These are phyloP conservation scores for Pseudodiploospora longispora DNA, from an alignment of 2,329 filamentous ascomycete genomes.

Conservation along the genomic window DNA sequence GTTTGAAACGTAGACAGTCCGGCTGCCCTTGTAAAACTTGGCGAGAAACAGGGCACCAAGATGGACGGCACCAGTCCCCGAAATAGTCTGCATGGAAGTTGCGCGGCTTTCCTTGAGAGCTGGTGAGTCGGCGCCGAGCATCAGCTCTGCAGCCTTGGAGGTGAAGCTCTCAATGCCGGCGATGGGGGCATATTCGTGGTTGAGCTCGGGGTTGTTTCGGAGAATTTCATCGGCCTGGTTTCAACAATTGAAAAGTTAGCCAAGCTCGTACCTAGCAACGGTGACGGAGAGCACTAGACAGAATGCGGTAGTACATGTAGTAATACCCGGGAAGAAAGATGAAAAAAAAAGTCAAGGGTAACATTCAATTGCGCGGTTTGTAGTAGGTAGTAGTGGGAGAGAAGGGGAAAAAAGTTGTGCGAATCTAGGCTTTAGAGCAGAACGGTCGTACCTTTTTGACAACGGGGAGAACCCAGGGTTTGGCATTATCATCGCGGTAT, in stretches of 20 bases:
- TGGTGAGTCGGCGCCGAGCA: slow-evolving; percentile 71
- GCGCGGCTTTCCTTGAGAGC: slow-evolving; percentile 78
- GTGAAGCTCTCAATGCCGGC: slow-evolving; percentile 82
- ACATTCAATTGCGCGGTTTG: too few relatives aligned
- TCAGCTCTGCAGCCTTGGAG: slow-evolving; percentile 80
- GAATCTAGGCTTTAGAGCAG: too few relatives aligned
- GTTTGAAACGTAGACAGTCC: slow-evolving; percentile 80
- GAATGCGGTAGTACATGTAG: too few relatives aligned
- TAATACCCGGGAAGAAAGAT: too few relatives aligned
- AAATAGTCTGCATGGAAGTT: slow-evolving; percentile 86
- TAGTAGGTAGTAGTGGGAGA: too few relatives aligned
- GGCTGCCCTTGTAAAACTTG: slow-evolving; percentile 75
- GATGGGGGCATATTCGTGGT: slow-evolving; percentile 98
- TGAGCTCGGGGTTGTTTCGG: slow-evolving; percentile 78
- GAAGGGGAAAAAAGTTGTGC: too few relatives aligned
- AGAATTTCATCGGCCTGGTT: slow-evolving; percentile 80
- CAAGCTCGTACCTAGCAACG: too few relatives aligned
- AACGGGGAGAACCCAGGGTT: slow-evolving; percentile 94
- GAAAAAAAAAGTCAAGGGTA: too few relatives aligned
- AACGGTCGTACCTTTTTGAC: slow-evolving; percentile 71
- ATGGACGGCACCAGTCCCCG: slow-evolving; percentile 91
- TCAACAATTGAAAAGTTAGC: too few relatives aligned
- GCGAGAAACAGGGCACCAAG: slow-evolving; percentile 87
- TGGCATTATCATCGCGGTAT: slow-evolving; percentile 89
- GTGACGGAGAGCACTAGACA: too few relatives aligned